A percentile compares a stretch with the other conserved stretches of the same genome.
phyloP scores from a whole-genome alignment of 2,329 filamentous ascomycete genomes.

The Cordyceps fumosorosea region DNA sequence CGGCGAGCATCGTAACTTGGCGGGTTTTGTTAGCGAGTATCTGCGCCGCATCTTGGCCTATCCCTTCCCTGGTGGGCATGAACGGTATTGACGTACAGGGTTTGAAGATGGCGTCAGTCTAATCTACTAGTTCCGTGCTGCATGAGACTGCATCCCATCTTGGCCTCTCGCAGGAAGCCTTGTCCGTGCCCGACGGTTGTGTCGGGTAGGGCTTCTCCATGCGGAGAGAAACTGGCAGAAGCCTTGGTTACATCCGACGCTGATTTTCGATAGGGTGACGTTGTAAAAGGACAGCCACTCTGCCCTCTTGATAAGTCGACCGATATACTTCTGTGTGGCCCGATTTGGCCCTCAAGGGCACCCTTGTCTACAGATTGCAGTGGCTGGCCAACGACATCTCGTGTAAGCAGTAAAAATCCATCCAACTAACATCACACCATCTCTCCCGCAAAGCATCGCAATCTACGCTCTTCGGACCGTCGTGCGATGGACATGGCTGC shows the following conservation, averaged over 20 bases:
- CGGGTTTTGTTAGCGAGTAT: not conserved
- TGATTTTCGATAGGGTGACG: not conserved
- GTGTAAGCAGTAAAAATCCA: not conserved
- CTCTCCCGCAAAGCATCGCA: not conserved
- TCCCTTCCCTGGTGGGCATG: not conserved
- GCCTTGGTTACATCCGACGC: slow-evolving; percentile 1
- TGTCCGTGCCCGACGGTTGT: not conserved
- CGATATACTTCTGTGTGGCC: not conserved
- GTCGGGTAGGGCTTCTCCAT: not conserved
- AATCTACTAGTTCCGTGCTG: not conserved
- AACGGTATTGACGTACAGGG: not conserved
- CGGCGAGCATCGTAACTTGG: not conserved
- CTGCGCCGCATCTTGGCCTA: not conserved
- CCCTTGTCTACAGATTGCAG: not conserved
- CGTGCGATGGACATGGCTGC: not conserved
- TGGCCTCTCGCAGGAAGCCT: not conserved
- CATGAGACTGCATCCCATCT: not conserved
- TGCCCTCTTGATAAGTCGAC: not conserved
- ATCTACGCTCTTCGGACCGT: not conserved
- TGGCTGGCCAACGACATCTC: not conserved
- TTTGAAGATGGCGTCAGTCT: not conserved
- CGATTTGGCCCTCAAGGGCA: not conserved
- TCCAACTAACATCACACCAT: not conserved
- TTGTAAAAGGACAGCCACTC: not conserved
- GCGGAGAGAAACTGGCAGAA: not conserved